Evolutionary conservation across 805 yeast species (phyloP).

Genomic region (Komagataella pseudopastoris): DNA sequence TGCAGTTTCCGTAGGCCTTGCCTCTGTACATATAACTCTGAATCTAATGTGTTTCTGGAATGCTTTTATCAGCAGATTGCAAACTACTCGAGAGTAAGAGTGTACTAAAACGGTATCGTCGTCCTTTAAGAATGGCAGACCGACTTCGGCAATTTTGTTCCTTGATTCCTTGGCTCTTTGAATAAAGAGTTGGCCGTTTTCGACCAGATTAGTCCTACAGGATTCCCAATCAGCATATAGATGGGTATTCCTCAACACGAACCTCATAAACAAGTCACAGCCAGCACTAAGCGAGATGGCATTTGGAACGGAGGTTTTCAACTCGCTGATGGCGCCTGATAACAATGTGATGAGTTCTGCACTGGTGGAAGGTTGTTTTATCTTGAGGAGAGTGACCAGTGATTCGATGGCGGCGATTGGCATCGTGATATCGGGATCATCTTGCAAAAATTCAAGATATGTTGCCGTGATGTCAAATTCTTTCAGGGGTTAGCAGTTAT

Average conservation of each 20-base stretch:
- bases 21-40: slow-evolving; percentile 85
- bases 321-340: slow-evolving; percentile 57
- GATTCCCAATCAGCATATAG: slow-evolving; percentile 91
- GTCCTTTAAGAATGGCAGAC: slow-evolving; percentile 81
- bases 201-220: slow-evolving; percentile 76
- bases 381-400: slow-evolving; percentile 67
- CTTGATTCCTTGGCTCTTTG: slow-evolving; percentile 87
- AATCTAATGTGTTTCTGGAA: slow-evolving; percentile 69
- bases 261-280: slow-evolving; percentile 90
- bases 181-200: slow-evolving; percentile 85
- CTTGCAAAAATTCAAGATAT: slow-evolving; percentile 67
- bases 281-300: slow-evolving; percentile 94
- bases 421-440: slow-evolving; percentile 96
- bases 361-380: slow-evolving; percentile 84
- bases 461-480: slow-evolving; percentile 73
- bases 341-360: slow-evolving; percentile 81
- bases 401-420: slow-evolving; percentile 98
- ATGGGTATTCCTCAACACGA: slow-evolving; percentile 81
- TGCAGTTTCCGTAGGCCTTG: slow-evolving; percentile 76
- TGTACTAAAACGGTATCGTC: slow-evolving; percentile 87
- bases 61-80: slow-evolving; percentile 62
- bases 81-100: slow-evolving; percentile 85
- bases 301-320: slow-evolving; percentile 74
- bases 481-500: background rate
- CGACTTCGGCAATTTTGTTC: slow-evolving; percentile 75